Conservation (phyloP, 2,329 filamentous ascomycete species). For the Tolypocladium album region DNA sequence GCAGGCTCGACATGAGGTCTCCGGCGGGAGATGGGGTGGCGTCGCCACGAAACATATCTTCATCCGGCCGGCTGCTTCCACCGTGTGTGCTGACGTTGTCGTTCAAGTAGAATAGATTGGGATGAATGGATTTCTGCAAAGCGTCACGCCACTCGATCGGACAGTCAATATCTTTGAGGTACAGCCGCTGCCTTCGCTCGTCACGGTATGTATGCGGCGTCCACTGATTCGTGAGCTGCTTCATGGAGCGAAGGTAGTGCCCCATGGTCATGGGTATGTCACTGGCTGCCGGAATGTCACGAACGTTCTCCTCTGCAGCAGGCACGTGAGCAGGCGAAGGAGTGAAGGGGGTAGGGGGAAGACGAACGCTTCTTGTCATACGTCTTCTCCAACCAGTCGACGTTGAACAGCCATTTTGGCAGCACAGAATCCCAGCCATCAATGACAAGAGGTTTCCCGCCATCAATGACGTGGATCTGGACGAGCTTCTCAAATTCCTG, state of each 20-base stretch:
- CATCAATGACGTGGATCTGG: slow-evolving; percentile 68
- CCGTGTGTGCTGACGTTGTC: slow-evolving; percentile 48
- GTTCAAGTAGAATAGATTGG: slow-evolving; percentile 82
- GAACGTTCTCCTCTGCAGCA: slow-evolving; percentile 63
- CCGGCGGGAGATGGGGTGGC: slow-evolving; percentile 62
- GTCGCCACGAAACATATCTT: slow-evolving; percentile 34
- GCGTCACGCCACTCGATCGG: slow-evolving; percentile 77
- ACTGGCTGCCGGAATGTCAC: slow-evolving; percentile 62
- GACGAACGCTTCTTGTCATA: slow-evolving; percentile 66
- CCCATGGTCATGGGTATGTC: slow-evolving; percentile 78
- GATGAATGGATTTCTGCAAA: slow-evolving; percentile 66
- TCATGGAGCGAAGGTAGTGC: slow-evolving; percentile 86
- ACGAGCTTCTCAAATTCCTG: slow-evolving; percentile 81
- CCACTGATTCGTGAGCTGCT: slow-evolving; percentile 74
- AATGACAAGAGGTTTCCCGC: slow-evolving; percentile 81
- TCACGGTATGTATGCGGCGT: slow-evolving; percentile 65
- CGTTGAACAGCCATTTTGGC: slow-evolving; percentile 68
- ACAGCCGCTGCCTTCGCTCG: slow-evolving; percentile 72
- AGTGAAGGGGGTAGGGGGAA: background rate
- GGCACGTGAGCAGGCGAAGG: slow-evolving; percentile 8
- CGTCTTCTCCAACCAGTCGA: slow-evolving; percentile 68
- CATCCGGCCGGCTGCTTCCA: slow-evolving; percentile 21
- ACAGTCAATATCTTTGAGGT: slow-evolving; percentile 95
- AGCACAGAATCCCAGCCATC: slow-evolving; percentile 75
- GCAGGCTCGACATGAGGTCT: slow-evolving; percentile 90